These are phyloP conservation scores for Chytriomyces confervae DNA, from an alignment of 192 early-diverging fungal species.

Conservation along the genomic window DNA sequence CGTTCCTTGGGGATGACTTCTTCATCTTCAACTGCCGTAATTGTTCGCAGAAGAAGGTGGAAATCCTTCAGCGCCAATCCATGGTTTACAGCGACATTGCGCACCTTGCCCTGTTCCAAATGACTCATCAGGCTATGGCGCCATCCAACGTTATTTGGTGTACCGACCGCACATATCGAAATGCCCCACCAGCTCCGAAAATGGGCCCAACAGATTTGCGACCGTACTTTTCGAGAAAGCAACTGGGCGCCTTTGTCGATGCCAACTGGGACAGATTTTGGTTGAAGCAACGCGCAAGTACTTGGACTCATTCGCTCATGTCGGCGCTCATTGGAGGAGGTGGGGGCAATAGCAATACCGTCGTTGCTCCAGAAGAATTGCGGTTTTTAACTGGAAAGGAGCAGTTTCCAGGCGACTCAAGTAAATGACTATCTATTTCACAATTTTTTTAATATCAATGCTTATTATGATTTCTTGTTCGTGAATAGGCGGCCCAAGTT, in stretches of 20 bases:
- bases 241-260: slow-evolving; percentile 71
- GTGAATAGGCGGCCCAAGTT: slow-evolving; percentile 34
- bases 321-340: slow-evolving; percentile 8
- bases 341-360: neutral
- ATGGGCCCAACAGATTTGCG: slow-evolving; percentile 33
- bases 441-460: neutral
- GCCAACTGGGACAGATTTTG: slow-evolving; percentile 72
- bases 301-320: slow-evolving; percentile 67
- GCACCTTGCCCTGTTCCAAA: slow-evolving; percentile 69
- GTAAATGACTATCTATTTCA: neutral
- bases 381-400: slow-evolving; percentile 45
- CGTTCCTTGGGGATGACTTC: slow-evolving; percentile 72
- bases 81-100: slow-evolving; percentile 70
- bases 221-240: slow-evolving; percentile 51
- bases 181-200: slow-evolving; percentile 1
- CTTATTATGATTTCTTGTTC: neutral
- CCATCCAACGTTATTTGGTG: slow-evolving; percentile 29
- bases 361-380: slow-evolving; percentile 7
- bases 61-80: slow-evolving; percentile 61
- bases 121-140: slow-evolving; percentile 52
- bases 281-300: slow-evolving; percentile 63
- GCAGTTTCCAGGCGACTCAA: slow-evolving; percentile 29
- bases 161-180: slow-evolving; percentile 34
- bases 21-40: slow-evolving; percentile 66
- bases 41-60: slow-evolving; percentile 56